Base-by-base conservation (phyloP, 345 rosid species). In the Clausena lansium region DNA sequence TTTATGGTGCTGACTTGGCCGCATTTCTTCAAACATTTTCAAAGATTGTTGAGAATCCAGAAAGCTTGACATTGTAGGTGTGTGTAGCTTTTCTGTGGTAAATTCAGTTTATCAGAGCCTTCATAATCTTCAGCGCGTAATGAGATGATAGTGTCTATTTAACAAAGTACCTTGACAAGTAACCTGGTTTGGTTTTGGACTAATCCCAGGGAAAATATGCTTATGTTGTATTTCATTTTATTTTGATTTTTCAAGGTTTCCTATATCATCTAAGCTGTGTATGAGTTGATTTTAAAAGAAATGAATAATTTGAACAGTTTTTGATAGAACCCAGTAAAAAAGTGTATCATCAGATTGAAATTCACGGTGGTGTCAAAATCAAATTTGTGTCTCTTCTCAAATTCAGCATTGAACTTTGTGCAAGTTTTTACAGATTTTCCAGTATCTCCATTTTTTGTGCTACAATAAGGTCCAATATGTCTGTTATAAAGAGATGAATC, bases 1-100 rank as follows among this genome's bases (percentile, higher is more conserved):
- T 93, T 22, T 93, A 93, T 50, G 98, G 99, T 67, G 99, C 99
- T 73, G 95, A 96, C 87, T 88, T 93, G 87, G 98, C 99, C 20
- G 91, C 95, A 62, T 93, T 92, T 87, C 94, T 96, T 68, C 91
- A 88, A 81, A 92, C 98, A n/a, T 94, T 94, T 77, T 87, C 98
- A 71, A 92, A 91, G 93, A 92, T 96, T 60, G 68, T 96, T 68
- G 92, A 89, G 86, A 89, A 91, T 84, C 97, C 98, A 27, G 97
- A 91, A 61, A 86, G 90, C 85, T 88, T 96, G 77, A 92, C 98
- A 70, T 81, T 93, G 74, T 93, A 88, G 89, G 83, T 60, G 45
- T 36, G 60, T 73, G 58, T 41, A 2, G 50, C 45, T 22, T 70
- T 52, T 74, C 66, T 78, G 24, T 30, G 47, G 54, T 55, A 78